These are phyloP conservation scores for Volvox carteri DNA, from an alignment of 163 green algal species.

Conservation along the genomic window DNA sequence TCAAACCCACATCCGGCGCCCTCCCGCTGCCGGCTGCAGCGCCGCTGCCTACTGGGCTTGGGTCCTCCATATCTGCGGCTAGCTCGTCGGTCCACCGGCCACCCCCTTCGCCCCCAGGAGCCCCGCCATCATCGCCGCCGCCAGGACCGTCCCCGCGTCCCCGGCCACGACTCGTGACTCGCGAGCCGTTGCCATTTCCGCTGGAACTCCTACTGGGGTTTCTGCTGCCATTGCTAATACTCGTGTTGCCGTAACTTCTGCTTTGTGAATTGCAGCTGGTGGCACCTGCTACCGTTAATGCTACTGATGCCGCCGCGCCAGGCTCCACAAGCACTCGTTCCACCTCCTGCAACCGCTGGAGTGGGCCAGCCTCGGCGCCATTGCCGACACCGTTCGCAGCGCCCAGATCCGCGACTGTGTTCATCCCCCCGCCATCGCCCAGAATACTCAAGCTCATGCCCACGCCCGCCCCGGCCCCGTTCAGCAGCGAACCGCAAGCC, in stretches of 20 bases:
- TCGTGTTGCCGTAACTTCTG: background rate
- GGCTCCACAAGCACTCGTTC: background rate
- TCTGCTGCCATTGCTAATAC: background rate
- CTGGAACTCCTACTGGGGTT: background rate
- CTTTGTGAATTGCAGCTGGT: background rate
- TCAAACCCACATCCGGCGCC: background rate
- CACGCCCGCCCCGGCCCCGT: background rate
- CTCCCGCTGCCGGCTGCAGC: background rate
- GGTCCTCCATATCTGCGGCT: background rate
- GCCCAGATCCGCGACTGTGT: background rate
- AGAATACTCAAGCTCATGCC: background rate
- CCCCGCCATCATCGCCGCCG: background rate
- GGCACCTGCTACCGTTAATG: background rate
- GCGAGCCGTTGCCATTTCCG: background rate
- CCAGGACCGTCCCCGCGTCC: background rate
- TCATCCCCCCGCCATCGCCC: background rate
- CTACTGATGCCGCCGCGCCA: background rate
- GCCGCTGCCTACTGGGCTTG: background rate
- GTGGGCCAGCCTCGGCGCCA: background rate
- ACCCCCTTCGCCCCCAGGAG: background rate
- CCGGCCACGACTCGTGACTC: background rate
- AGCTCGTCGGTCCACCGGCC: background rate
- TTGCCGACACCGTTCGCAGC: background rate
- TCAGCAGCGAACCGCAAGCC: background rate
- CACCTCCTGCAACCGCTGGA: background rate